Base-by-base conservation (phyloP, 78 protist species). In the Tieghemostelium lacteum region DNA sequence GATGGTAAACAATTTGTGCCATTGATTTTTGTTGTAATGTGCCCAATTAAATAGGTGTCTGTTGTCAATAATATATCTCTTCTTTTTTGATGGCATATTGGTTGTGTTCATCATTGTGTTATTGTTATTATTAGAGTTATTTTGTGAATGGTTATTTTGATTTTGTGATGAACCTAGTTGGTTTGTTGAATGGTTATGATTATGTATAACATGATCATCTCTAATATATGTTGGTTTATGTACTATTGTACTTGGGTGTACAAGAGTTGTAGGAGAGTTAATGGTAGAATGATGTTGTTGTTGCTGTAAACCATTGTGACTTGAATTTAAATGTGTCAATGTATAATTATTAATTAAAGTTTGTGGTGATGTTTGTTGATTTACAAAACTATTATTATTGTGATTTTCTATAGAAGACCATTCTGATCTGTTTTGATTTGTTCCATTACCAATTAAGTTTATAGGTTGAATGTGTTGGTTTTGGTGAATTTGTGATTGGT, bases 21-120 rank as follows among this genome's bases (percentile, higher is more conserved):
- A 80, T 57, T 52, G 67, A 49, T 58, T 58, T 52, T 29, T 67
- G 63, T 76, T 67, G 58, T 80, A 80, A 22, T 75, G 88, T 20
- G 31, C 42, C 88, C 88, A 80, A 24, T 60, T 34, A 40, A 80
- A 80, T 36, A 31, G 37, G 39, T 80, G 62, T 12, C 29, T 31
- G 5, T 42, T 54, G 29, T 80, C 88, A 22, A 80, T 58, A n/a
- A 80, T 29, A 28, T 80, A 80, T 29, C 88, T 67, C 36, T 76
- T 49, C 34, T 80, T 80, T 55, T 80, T 80, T 2, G 58, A 40
- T 12, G 45, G 62, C 3, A 24, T 19, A 24, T 3, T 29, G 3
- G 36, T 64, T n/a, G 29, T 14, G 71, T 36, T 36, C 40, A 28
- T 28, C 40, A 62, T 62, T 26, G 3, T 10, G 67, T 45, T 45